Conservation (phyloP, 2,329 filamentous ascomycete species). For the Chrysosporium keratinophilum region DNA sequence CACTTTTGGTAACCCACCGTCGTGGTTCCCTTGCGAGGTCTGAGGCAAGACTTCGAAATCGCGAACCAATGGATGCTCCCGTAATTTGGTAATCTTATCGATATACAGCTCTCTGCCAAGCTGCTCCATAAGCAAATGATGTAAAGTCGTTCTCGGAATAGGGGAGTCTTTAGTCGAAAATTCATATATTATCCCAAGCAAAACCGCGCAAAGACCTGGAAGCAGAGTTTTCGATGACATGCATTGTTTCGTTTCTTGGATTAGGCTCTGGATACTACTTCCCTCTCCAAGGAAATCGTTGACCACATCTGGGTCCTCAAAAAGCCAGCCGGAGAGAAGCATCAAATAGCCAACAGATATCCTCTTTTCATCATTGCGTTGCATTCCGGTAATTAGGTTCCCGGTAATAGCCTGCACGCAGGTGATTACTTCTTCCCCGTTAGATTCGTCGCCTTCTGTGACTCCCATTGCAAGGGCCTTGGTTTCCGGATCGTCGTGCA, state of each 20-base stretch:
- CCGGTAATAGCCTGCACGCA: conserved; percentile 80
- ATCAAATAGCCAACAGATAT: conserved; percentile 79
- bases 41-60: conserved; percentile 83
- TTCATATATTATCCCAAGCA: conserved; percentile 85
- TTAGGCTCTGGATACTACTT: conserved; percentile 77
- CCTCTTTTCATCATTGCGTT: conserved; percentile 65
- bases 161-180: conserved; percentile 97
- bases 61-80: conserved; percentile 66
- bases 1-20: conserved; percentile 59
- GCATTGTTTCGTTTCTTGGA: conserved; percentile 60
- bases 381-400: conserved; percentile 71
- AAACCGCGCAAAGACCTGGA: conserved; percentile 70
- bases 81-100: conserved; percentile 65
- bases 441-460: conserved; percentile 77
- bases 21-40: conserved; percentile 45
- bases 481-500: conserved; percentile 68
- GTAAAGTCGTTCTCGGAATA: conserved; percentile 67
- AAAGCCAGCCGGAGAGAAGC: conserved; percentile 80
- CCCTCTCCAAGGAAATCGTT: conserved; percentile 89
- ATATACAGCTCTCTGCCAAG: conserved; percentile 82
- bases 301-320: conserved; percentile 80
- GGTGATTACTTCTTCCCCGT: conserved; percentile 88
- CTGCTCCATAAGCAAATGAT: conserved; percentile 63
- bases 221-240: conserved; percentile 54
- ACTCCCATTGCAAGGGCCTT: conserved; percentile 72